These are phyloP conservation scores for Cyberlindnera xylosilytica DNA, from an alignment of 805 yeast genomes.

Conservation along the genomic window DNA sequence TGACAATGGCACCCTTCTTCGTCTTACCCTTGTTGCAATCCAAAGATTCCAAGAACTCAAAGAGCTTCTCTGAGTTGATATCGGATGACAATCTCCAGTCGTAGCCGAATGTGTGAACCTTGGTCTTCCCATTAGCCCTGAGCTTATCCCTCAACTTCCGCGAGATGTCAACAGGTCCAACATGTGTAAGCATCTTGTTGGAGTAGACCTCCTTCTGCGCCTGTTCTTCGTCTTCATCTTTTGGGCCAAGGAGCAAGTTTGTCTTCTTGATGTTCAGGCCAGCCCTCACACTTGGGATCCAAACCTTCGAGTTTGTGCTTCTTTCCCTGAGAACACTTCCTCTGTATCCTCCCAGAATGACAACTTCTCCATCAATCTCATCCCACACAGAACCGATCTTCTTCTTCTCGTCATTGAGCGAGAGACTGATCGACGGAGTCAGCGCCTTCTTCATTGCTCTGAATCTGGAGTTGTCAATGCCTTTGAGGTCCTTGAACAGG, in stretches of 20 bases:
- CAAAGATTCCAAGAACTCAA: conserved; percentile 43
- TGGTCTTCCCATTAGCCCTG: conserved; percentile 50
- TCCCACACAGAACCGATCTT: conserved; percentile 42
- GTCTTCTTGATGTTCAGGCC: conserved; percentile 73
- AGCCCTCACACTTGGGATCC: conserved; percentile 81
- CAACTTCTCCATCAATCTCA: conserved; percentile 71
- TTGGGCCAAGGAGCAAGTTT: conserved; percentile 71
- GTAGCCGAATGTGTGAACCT: conserved; percentile 77
- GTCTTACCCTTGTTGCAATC: conserved; percentile 37
- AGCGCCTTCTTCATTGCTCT: conserved; percentile 68
- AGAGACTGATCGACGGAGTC: conserved; percentile 39
- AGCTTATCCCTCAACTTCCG: conserved; percentile 56
- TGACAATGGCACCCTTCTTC: conserved; percentile 60
- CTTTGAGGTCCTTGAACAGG: conserved; percentile 47
- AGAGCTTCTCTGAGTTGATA: conserved; percentile 49
- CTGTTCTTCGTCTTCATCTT: conserved; percentile 60
- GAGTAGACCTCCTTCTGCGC: conserved; percentile 57
- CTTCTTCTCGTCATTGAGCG: conserved; percentile 20
- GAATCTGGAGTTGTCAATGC: conserved; percentile 63
- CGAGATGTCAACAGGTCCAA: conserved; percentile 86
- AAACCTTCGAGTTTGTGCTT: conserved; percentile 60
- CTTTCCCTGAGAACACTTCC: conserved; percentile 75
- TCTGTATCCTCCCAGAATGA: conserved; percentile 84
- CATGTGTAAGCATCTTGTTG: conserved; percentile 73
- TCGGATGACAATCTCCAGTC: conserved; percentile 86